Conservation (phyloP, 805 yeast species). For the Candida maesae region DNA sequence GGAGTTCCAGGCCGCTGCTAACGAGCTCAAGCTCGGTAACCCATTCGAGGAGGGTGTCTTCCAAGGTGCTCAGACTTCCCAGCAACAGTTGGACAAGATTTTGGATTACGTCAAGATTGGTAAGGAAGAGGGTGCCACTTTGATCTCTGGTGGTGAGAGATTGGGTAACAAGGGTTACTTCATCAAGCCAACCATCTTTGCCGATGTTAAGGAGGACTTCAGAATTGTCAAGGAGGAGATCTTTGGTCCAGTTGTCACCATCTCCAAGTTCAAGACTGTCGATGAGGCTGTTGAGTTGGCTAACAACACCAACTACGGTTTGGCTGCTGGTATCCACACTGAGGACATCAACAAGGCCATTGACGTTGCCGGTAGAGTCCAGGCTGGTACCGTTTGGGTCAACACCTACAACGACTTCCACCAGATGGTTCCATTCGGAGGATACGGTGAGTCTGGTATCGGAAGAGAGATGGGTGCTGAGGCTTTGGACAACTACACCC, state of each 20-base stretch:
- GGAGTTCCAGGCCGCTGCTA: slow-evolving; percentile 52
- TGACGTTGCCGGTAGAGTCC: slow-evolving; percentile 66
- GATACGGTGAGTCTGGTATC: slow-evolving; percentile 84
- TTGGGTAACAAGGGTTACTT: slow-evolving; percentile 60
- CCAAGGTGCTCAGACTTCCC: slow-evolving; percentile 93
- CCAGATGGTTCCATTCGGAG: slow-evolving; percentile 88
- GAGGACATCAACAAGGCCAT: slow-evolving; percentile 68
- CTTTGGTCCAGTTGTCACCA: slow-evolving; percentile 89
- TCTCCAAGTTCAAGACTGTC: slow-evolving; percentile 73
- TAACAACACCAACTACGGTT: slow-evolving; percentile 79
- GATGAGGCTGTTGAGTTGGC: slow-evolving; percentile 80
- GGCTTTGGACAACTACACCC: slow-evolving; percentile 81
- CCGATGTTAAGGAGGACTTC: slow-evolving; percentile 65
- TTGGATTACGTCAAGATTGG: slow-evolving; percentile 75
- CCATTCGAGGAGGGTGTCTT: slow-evolving; percentile 74
- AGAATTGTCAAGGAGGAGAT: slow-evolving; percentile 72
- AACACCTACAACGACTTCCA: slow-evolving; percentile 90
- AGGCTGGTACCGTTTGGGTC: slow-evolving; percentile 90
- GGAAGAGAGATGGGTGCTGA: slow-evolving; percentile 94
- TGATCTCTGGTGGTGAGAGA: slow-evolving; percentile 69
- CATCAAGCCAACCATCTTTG: slow-evolving; percentile 69
- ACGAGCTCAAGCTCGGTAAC: slow-evolving; percentile 65
- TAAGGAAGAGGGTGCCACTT: slow-evolving; percentile 76
- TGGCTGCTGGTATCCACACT: slow-evolving; percentile 91
- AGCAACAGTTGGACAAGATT: slow-evolving; percentile 73